Percentiles rank a stretch among this genome's conserved stretches.
phyloP scores from a whole-genome alignment of 495 filamentous ascomycete species.

The Cercophora scortea region DNA sequence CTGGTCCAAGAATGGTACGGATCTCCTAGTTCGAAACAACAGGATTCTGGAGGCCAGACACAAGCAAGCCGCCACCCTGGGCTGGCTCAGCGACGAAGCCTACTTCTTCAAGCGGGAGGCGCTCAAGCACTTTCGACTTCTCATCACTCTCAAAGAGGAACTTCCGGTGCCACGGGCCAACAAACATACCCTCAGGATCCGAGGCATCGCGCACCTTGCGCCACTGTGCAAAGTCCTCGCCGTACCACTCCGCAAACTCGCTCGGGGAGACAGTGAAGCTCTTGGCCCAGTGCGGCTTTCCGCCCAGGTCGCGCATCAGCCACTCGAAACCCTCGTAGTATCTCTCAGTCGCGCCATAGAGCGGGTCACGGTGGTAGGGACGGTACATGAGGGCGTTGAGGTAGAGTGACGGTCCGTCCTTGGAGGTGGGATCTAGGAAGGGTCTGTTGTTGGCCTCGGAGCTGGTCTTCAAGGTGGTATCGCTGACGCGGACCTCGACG shows the following conservation, averaged over 20 bases:
- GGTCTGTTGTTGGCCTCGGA: conserved; percentile 45
- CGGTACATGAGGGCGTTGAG: conserved; percentile 95
- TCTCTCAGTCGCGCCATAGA: conserved; percentile 51
- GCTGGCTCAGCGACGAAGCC: conserved; percentile 18
- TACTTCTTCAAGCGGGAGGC: conserved; percentile 32
- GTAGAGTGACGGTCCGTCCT: conserved; percentile 74
- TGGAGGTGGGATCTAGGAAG: conserved; percentile 62
- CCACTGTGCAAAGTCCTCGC: conserved; percentile 52
- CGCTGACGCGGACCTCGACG: conserved; percentile 81
- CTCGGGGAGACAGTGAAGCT: conserved; percentile 63
- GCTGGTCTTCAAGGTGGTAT: conserved; percentile 49
- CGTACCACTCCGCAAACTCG: conserved; percentile 50
- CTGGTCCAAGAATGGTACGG: background rate
- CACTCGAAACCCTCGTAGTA: conserved; percentile 95
- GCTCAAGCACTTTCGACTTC: too few species aligned
- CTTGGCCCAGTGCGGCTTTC: conserved; percentile 96
- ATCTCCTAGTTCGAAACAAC: conserved; percentile 13
- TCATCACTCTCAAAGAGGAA: conserved; percentile 42
- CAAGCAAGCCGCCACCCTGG: conserved; percentile 18
- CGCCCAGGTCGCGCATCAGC: conserved; percentile 86
- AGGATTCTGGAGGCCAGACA: conserved; percentile 17
- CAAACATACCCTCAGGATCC: conserved; percentile 89
- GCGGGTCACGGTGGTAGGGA: conserved; percentile 75
- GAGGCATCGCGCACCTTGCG: conserved; percentile 57
- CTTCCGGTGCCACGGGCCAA: conserved; percentile 79